Evolutionary conservation across 2,329 filamentous ascomycete species (phyloP).

Genomic region (Sarocladiaceae sp.): DNA sequence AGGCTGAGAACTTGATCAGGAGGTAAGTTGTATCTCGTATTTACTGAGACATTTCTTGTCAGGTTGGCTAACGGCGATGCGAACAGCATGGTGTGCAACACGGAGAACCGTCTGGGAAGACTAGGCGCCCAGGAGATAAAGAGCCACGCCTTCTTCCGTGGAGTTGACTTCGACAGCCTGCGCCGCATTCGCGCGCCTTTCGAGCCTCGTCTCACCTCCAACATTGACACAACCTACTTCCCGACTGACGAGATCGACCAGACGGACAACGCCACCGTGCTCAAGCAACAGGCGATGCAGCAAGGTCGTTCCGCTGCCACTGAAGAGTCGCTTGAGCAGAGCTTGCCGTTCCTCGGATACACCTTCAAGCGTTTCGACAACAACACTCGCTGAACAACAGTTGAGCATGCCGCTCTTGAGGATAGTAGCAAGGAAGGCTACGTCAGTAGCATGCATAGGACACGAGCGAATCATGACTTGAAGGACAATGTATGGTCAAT

Average conservation of each 20-base stretch:
- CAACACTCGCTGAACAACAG: conserved; percentile 50
- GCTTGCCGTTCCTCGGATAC: conserved; percentile 66
- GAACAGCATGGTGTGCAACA: conserved; percentile 85
- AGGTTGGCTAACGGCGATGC: not conserved
- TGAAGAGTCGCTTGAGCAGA: conserved; percentile 89
- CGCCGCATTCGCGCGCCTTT: conserved; percentile 93
- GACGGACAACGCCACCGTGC: conserved; percentile 83
- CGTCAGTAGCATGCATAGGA: not conserved
- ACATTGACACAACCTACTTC: conserved; percentile 97
- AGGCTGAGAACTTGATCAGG: conserved; percentile 89
- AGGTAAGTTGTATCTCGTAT: conserved; percentile 60
- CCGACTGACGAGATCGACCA: conserved; percentile 98
- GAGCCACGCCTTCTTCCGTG: conserved; percentile 90
- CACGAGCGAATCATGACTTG: not conserved
- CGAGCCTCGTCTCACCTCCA: conserved; percentile 87
- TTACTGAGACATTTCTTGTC: too few relatives aligned
- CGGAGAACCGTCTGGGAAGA: conserved; percentile 84
- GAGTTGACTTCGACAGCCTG: conserved; percentile 90
- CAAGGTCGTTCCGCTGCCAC: conserved; percentile 51
- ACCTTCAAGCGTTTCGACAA: conserved; percentile 92
- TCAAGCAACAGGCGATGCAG: conserved; percentile 78
- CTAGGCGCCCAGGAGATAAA: conserved; percentile 90
- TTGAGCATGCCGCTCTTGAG: not conserved
- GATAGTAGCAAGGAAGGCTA: not conserved
- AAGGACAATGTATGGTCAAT: too few relatives aligned